Evolutionary conservation across 768 basidiomycete species (phyloP), one percentile per base, ranked within the genome.

Genomic region (Cystobasidium onofrii): DNA sequence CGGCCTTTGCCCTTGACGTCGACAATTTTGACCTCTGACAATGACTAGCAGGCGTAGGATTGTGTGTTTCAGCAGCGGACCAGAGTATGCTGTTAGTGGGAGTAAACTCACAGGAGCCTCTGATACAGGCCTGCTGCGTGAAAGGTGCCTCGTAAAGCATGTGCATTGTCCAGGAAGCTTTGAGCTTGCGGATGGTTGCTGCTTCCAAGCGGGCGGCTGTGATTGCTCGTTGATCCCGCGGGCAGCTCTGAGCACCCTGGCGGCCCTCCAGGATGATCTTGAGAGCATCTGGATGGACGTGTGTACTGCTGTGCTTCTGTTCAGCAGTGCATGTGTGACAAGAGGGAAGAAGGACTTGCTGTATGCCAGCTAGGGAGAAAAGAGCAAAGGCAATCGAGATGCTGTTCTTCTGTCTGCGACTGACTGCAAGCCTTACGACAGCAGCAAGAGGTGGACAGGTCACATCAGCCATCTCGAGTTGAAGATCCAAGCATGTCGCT

Each of bases 1-100:
- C 57, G 57, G 3, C 57, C 57, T 60, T 60, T 60, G 25, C 57
- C 57, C 20, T 60, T 60, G 57, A 60, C 57, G 33, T 60, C 57
- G 25, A 60, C 23, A 29, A 15, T 29, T 60, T 60, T 60, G 29
- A 34, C 10, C 17, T 60, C 10, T n/a, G 46, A 27, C 25, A 60
- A 60, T 29, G 57, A 13, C 33, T 60, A 27, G 13, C 12, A 60
- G 57, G 6, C 39, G 39, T 15, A 39, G 15, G n/a, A n/a, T n/a
- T n/a, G n/a, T n/a, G n/a, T n/a, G n/a, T n/a, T n/a, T n/a, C n/a
- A n/a, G n/a, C n/a, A n/a, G n/a, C n/a, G n/a, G n/a, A n/a, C n/a
- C n/a, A n/a, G n/a, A n/a, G n/a, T n/a, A n/a, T n/a, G n/a, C n/a
- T n/a, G n/a, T n/a, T n/a, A n/a, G n/a, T n/a, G n/a, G n/a, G n/a